Evolutionary conservation across 305 asterid genomes (phyloP), one percentile per base, ranked within the genome.

Genomic region (Fraxinus nigra): DNA sequence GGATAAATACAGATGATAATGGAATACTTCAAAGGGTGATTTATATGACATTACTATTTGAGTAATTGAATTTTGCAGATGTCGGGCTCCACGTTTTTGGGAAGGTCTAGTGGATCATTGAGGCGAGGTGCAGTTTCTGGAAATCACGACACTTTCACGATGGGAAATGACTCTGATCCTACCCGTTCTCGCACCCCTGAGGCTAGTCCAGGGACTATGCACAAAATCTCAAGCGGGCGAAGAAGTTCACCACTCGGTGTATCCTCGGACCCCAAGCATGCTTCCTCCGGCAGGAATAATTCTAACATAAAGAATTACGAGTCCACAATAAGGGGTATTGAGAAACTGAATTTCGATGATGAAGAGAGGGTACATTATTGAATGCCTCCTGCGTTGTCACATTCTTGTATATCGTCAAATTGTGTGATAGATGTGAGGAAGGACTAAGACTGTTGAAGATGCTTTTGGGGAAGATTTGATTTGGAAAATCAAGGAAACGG

Each of bases 301-400:
- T 75, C 92, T 5, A 78, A 79, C 78, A 72, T 81, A 9, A 94
- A 89, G 90, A 91, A 89, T 78, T 90, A 89, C n/a, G 99, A 95
- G 79, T 82, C 97, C 20, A 81, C 97, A 8, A 76, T 92, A 22
- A 93, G 87, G 88, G 99, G 97, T 51, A 92, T 95, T 26, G 97
- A 93, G 90, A 85, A 85, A 74, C 83, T 95, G 82, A 92, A 83
- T 46, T 90, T 94, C 81, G 97, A 92, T 40, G 97, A 94, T 22
- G 91, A 90, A 70, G 93, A 89, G 86, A 89, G 89, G 88, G 82
- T 72, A 73, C 91, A 79, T 56, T 84, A 82, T 18, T 87, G 85
- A 84, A 80, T 85, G 80, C 79, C 30, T 4, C 79, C 34, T 4
- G 11, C 32, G 3, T 43, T 43, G 54, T 77, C 78, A 72, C 46